Evolutionary conservation across 1,139 yeast genomes (phyloP).

Genomic region (Suhomyces kunorum): DNA sequence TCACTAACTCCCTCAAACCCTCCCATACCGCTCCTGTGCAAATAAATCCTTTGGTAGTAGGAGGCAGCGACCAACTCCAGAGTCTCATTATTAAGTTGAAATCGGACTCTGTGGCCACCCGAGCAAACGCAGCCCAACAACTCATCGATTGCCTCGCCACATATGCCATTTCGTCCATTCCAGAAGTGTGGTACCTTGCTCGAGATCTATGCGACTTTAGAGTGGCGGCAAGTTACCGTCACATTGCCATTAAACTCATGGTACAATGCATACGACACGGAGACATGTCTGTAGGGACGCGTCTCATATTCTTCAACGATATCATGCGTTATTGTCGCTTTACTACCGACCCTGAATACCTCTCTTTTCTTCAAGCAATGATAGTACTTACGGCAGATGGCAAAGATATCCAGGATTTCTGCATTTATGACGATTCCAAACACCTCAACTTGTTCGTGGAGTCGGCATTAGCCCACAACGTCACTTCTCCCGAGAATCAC

Average conservation of each 20-base stretch:
- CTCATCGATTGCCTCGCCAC: conserved; percentile 53
- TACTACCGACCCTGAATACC: conserved; percentile 52
- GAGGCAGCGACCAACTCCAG: conserved; percentile 58
- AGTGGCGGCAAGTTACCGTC: conserved; percentile 46
- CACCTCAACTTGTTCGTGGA: conserved; percentile 46
- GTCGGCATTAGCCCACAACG: conserved; percentile 2
- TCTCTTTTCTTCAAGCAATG: conserved; percentile 54
- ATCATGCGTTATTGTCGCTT: conserved; percentile 49
- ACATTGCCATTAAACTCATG: conserved; percentile 56
- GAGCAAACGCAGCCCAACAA: conserved; percentile 54
- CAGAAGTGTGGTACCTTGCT: conserved; percentile 77
- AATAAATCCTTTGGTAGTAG: conserved; percentile 61
- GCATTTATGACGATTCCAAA: conserved; percentile 44
- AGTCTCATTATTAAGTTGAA: conserved; percentile 42
- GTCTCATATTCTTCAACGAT: conserved; percentile 61
- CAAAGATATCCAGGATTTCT: conserved; percentile 57
- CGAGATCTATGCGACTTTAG: conserved; percentile 52
- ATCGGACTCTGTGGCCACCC: conserved; percentile 40
- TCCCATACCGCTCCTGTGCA: conserved; percentile 41
- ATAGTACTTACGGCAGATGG: conserved; percentile 60
- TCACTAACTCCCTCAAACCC: conserved; percentile 53
- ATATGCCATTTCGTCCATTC: conserved; percentile 58
- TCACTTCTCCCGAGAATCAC: not conserved
- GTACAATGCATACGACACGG: conserved; percentile 57
- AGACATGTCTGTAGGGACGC: conserved; percentile 47